phyloP scores from a whole-genome alignment of 345 rosid genomes.

The Eucalyptus paniculata region DNA sequence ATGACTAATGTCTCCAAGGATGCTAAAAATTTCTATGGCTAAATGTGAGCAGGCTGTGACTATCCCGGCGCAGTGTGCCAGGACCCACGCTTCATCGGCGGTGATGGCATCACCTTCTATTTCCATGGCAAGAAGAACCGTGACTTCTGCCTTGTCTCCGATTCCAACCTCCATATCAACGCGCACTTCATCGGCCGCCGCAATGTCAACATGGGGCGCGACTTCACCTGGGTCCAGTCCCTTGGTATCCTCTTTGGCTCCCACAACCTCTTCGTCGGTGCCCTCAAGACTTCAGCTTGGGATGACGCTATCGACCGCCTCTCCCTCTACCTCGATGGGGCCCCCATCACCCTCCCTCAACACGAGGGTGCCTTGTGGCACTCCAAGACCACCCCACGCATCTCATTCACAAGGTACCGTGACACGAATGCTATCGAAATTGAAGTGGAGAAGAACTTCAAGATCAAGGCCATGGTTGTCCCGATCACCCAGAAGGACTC shows the following conservation, averaged over 20 bases:
- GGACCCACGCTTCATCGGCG: conserved; percentile 67
- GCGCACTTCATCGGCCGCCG: conserved; percentile 8
- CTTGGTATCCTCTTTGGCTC: conserved; percentile 8
- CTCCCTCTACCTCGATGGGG: conserved; percentile 3
- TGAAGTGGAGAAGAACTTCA: conserved; percentile 2
- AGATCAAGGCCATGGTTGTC: conserved; percentile 4
- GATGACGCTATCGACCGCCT: conserved; percentile 12
- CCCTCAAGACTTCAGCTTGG: conserved; percentile 10
- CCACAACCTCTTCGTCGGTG: conserved; percentile 5
- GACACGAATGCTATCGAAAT: neutral
- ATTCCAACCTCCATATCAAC: conserved; percentile 17
- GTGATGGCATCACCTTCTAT: conserved; percentile 58
- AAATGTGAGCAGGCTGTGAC: conserved; percentile 30
- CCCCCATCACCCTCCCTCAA: conserved; percentile 2
- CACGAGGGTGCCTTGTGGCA: conserved; percentile 1
- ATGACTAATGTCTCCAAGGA: neutral
- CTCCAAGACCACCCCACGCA: neutral
- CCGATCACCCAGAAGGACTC: conserved; percentile 11
- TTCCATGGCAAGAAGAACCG: conserved; percentile 52
- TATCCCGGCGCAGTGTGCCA: conserved; percentile 56
- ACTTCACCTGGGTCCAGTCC: conserved; percentile 24
- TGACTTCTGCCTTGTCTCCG: conserved; percentile 13
- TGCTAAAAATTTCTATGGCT: neutral
- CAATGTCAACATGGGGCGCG: neutral
- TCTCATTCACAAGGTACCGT: conserved; percentile 1